Evolutionary conservation across 169 alveolate species (phyloP).

Genomic region (Plasmodium gonderi): DNA sequence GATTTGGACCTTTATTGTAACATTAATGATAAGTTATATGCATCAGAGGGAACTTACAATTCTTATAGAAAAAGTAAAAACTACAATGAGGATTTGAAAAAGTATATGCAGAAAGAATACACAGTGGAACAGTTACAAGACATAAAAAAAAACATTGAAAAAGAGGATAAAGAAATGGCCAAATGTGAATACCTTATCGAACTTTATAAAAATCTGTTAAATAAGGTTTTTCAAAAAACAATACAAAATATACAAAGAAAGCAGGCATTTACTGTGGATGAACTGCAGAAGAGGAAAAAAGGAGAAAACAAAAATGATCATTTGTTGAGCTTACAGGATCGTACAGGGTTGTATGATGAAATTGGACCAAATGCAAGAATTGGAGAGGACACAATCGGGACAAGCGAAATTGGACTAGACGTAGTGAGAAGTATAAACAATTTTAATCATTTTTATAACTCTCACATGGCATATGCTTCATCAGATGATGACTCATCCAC

Average conservation of each 20-base stretch:
- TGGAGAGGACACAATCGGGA: no score
- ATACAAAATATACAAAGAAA: conserved; percentile 89
- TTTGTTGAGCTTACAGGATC: conserved; percentile 27
- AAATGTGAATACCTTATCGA: conserved; percentile 87
- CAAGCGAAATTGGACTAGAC: no score
- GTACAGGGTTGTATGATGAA: background rate
- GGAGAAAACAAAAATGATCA: background rate
- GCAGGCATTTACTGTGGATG: conserved; percentile 82
- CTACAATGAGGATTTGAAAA: conserved; percentile 91
- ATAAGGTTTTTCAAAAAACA: conserved; percentile 89
- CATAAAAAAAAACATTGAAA: conserved; percentile 69
- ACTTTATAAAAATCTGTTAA: conserved; percentile 86
- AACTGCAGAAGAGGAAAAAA: conserved; percentile 25
- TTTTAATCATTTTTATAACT: conserved; percentile 34
- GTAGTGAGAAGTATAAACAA: no score
- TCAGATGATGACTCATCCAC: conserved; percentile 79
- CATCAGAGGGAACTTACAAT: conserved; percentile 85
- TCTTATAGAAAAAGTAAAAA: conserved; percentile 87
- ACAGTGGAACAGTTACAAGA: conserved; percentile 82
- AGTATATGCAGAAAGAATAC: conserved; percentile 86
- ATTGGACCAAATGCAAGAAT: no score
- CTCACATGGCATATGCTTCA: conserved; percentile 78
- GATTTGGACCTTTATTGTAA: conserved; percentile 82
- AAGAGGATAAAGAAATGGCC: conserved; percentile 86
- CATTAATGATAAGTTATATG: conserved; percentile 86